Percentiles rank a stretch among this genome's conserved stretches.
phyloP scores from a whole-genome alignment of 768 basidiomycete species.

The Holtermanniella nyarrowii region DNA sequence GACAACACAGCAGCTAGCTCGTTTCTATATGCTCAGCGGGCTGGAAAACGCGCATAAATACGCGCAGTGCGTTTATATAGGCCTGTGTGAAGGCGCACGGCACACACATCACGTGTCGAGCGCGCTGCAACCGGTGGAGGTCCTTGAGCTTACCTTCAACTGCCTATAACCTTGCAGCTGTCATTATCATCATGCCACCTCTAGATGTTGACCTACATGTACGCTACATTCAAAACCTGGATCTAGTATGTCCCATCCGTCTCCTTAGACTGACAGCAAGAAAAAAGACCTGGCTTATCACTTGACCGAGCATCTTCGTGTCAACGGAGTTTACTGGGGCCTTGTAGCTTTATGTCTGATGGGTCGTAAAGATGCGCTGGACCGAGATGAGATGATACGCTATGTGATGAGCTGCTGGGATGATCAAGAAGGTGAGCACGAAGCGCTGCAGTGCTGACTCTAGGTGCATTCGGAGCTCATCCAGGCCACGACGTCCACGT shows the following conservation, averaged over 20 bases:
- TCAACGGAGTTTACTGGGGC: slow-evolving; percentile 98
- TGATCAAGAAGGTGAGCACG: slow-evolving; percentile 60
- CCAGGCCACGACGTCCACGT: slow-evolving; percentile 89
- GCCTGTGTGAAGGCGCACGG: no score
- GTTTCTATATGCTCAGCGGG: no score
- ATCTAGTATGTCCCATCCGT: slow-evolving; percentile 46
- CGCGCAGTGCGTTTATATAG: no score
- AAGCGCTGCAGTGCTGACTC: neutral
- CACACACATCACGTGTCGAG: no score
- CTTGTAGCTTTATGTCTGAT: slow-evolving; percentile 76
- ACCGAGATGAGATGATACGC: slow-evolving; percentile 69
- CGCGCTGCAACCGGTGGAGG: no score
- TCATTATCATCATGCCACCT: no score
- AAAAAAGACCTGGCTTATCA: slow-evolving; percentile 77
- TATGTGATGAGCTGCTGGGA: slow-evolving; percentile 96
- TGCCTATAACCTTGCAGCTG: no score
- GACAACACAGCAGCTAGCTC: no score
- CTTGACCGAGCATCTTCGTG: slow-evolving; percentile 78
- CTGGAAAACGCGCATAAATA: no score
- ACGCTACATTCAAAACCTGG: slow-evolving; percentile 63
- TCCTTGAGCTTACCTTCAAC: no score
- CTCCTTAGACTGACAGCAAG: slow-evolving; percentile 31
- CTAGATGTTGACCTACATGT: slow-evolving; percentile 56
- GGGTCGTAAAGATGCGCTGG: slow-evolving; percentile 64
- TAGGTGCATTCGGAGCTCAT: slow-evolving; percentile 85